phyloP scores from a whole-genome alignment of 2,329 filamentous ascomycete genomes.

The Exserohilum rostratum region DNA sequence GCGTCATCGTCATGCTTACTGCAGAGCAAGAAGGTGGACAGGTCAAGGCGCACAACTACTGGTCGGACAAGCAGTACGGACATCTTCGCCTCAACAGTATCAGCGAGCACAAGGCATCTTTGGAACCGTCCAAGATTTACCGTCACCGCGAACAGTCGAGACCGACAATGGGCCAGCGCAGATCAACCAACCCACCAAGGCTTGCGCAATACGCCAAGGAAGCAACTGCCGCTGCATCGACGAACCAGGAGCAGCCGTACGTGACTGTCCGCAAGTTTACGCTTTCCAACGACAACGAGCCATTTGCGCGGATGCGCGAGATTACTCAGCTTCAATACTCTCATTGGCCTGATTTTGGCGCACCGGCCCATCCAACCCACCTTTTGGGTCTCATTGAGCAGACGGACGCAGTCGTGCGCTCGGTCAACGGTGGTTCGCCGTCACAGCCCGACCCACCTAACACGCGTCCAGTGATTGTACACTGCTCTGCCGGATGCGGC shows the following conservation, averaged over 20 bases:
- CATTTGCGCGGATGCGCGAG: slow-evolving; percentile 86
- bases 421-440: slow-evolving; percentile 55
- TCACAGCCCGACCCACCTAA: slow-evolving; percentile 61
- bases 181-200: slow-evolving; percentile 43
- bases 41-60: slow-evolving; percentile 94
- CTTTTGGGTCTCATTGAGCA: slow-evolving; percentile 89
- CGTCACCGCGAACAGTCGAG: slow-evolving; percentile 45
- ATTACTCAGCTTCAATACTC: slow-evolving; percentile 94
- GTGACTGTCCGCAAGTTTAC: slow-evolving; percentile 88
- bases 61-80: slow-evolving; percentile 80
- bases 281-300: slow-evolving; percentile 74
- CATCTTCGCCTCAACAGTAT: slow-evolving; percentile 74
- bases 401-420: slow-evolving; percentile 72
- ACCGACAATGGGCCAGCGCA: slow-evolving; percentile 43
- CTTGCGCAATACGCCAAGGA: slow-evolving; percentile 39
- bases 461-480: slow-evolving; percentile 79
- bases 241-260: slow-evolving; percentile 67
- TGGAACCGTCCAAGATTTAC: slow-evolving; percentile 67
- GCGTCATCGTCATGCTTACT: slow-evolving; percentile 95
- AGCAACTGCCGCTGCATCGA: slow-evolving; percentile 26
- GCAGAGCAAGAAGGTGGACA: slow-evolving; percentile 93
- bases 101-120: slow-evolving; percentile 80
- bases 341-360: slow-evolving; percentile 96
- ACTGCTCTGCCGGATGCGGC: slow-evolving; percentile 95
- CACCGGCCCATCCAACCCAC: slow-evolving; percentile 85